These are phyloP conservation scores for Xylaria sp. DNA, from an alignment of 2,329 filamentous ascomycete genomes.

Conservation along the genomic window DNA sequence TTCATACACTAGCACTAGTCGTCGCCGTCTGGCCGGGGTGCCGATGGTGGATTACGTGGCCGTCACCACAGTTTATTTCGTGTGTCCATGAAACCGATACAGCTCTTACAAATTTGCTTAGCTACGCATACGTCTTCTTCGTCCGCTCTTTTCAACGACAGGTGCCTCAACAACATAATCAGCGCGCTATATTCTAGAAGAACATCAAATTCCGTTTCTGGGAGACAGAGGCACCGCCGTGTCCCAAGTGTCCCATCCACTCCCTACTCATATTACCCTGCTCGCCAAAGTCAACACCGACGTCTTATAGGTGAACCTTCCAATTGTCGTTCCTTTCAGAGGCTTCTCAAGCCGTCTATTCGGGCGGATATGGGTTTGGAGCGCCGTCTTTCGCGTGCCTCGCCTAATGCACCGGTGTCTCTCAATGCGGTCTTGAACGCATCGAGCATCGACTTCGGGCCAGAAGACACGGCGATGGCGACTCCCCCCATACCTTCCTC, in stretches of 20 bases:
- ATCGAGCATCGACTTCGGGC: slow-evolving; percentile 39
- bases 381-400: slow-evolving; percentile 44
- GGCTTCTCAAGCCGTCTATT: slow-evolving; percentile 37
- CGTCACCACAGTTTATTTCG: slow-evolving; percentile 37
- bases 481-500: slow-evolving; percentile 35
- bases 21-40: slow-evolving; percentile 45
- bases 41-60: slow-evolving; percentile 46
- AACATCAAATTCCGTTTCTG: slow-evolving; percentile 40
- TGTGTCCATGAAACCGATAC: slow-evolving; percentile 49
- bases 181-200: slow-evolving; percentile 46
- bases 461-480: slow-evolving; percentile 35
- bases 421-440: slow-evolving; percentile 46
- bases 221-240: slow-evolving; percentile 47
- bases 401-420: slow-evolving; percentile 42
- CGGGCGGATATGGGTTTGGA: slow-evolving; percentile 47
- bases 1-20: slow-evolving; percentile 46
- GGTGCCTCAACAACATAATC: slow-evolving; percentile 44
- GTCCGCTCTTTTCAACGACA: slow-evolving; percentile 48
- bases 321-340: slow-evolving; percentile 38
- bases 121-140: slow-evolving; percentile 45
- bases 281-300: slow-evolving; percentile 36
- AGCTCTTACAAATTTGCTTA: slow-evolving; percentile 49
- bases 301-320: slow-evolving; percentile 36
- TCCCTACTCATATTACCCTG: slow-evolving; percentile 38
- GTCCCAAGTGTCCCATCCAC: slow-evolving; percentile 44